Evolutionary conservation across 129 eudicot genomes (phyloP).

Genomic region (Artemisia tridentata): DNA sequence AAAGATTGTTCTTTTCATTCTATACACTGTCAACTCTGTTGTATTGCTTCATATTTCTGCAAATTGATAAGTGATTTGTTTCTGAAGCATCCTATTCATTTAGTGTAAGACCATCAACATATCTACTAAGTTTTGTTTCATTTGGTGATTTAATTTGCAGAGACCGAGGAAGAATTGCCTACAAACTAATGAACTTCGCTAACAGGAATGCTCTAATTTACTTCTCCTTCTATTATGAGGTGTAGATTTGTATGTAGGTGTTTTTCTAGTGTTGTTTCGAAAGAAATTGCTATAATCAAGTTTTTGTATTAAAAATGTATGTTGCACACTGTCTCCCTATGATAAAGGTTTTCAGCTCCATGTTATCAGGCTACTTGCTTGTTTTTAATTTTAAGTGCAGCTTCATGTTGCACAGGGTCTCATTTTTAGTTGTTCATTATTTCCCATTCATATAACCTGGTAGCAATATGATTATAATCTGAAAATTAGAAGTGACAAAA

Average conservation of each 20-base stretch:
- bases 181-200: neutral
- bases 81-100: neutral
- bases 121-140: slow-evolving; percentile 6
- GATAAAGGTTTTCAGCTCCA: too few relatives aligned
- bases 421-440: too few relatives aligned
- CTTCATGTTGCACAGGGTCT: too few relatives aligned
- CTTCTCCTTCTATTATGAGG: neutral
- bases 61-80: neutral
- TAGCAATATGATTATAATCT: neutral
- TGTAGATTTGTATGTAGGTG: slow-evolving; percentile 2
- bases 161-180: slow-evolving; percentile 44
- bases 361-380: neutral
- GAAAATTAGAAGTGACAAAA: neutral
- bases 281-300: slow-evolving; percentile 2
- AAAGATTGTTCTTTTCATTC: neutral
- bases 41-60: neutral
- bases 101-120: neutral
- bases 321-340: slow-evolving; percentile 6
- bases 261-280: neutral
- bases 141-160: slow-evolving; percentile 33
- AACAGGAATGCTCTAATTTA: slow-evolving; percentile 2
- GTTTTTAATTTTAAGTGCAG: slow-evolving; percentile 1
- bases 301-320: slow-evolving; percentile 19
- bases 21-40: neutral
- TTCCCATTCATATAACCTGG: neutral